Evolutionary conservation across 208 protist genomes (phyloP).

Genomic region (Trypanosoma boissoni): DNA sequence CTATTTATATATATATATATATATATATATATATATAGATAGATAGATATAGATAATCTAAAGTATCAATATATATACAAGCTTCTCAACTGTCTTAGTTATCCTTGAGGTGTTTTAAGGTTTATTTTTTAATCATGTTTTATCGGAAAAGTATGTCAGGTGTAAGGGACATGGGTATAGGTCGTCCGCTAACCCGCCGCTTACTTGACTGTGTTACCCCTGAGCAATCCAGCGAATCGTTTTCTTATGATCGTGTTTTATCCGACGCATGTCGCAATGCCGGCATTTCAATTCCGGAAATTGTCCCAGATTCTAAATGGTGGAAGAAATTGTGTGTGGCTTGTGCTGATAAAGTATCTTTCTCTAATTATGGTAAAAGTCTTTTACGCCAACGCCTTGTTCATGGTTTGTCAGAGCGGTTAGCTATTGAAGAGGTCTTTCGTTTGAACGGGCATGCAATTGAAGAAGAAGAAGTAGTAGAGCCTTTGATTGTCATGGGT

Average conservation of each 20-base stretch:
- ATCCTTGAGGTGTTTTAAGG: neutral
- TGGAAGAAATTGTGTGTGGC: constrained; percentile 86
- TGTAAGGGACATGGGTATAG: constrained; percentile 65
- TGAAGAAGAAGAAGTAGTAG: constrained; percentile 45
- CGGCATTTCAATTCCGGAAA: constrained; percentile 40
- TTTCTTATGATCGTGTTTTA: constrained; percentile 58
- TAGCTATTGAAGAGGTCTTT: constrained; percentile 82
- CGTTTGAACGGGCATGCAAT: constrained; percentile 74
- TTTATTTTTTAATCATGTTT: constrained; percentile 37
- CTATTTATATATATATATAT: constrained; percentile 5
- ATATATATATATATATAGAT: neutral
- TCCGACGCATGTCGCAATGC: constrained; percentile 51
- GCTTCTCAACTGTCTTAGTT: neutral
- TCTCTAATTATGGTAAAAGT: constrained; percentile 51
- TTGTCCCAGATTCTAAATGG: constrained; percentile 55
- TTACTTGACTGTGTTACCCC: constrained; percentile 41
- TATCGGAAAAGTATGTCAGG: constrained; percentile 78
- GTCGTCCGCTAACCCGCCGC: constrained; percentile 34
- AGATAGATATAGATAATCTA: neutral
- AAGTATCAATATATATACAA: neutral
- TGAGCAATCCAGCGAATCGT: constrained; percentile 36
- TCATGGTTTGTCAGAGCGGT: constrained; percentile 62
- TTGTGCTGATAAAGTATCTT: constrained; percentile 58
- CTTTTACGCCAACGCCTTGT: constrained; percentile 67
- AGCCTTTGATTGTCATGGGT: constrained; percentile 79